phyloP scores from a whole-genome alignment of 2,329 filamentous ascomycete genomes.

The Colletotrichum shisoi region DNA sequence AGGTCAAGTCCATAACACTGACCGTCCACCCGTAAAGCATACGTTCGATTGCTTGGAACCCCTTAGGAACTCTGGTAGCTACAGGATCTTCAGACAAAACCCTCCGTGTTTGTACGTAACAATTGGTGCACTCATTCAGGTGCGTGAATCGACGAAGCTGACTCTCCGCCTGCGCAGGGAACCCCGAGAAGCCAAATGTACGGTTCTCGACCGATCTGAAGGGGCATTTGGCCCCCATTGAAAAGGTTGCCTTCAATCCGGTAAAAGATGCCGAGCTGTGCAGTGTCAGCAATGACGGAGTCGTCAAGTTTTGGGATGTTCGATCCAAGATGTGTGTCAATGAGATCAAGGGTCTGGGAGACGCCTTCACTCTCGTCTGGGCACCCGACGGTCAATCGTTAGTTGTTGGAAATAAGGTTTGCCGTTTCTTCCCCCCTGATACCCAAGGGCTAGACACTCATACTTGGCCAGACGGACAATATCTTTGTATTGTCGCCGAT shows the following conservation, averaged over 20 bases:
- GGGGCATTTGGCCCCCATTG: constrained; percentile 70
- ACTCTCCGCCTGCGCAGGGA: constrained; percentile 58
- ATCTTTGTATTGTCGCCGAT: constrained; percentile 70
- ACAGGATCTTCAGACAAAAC: constrained; percentile 77
- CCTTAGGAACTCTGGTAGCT: constrained; percentile 81
- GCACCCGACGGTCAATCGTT: constrained; percentile 73
- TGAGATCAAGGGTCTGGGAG: constrained; percentile 71
- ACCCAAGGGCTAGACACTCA: background rate
- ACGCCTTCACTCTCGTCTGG: constrained; percentile 77
- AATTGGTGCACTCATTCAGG: background rate
- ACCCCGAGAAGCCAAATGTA: constrained; percentile 76
- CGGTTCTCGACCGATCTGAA: constrained; percentile 79
- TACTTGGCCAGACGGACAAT: constrained; percentile 62
- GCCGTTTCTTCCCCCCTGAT: constrained; percentile 34
- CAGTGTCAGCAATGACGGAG: constrained; percentile 76
- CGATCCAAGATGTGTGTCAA: constrained; percentile 74
- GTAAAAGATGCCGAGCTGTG: constrained; percentile 79
- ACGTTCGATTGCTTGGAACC: constrained; percentile 87
- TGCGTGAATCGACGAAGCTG: background rate
- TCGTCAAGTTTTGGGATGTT: constrained; percentile 82
- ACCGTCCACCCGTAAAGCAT: constrained; percentile 58
- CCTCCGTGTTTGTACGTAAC: constrained; percentile 72
- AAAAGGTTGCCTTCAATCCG: constrained; percentile 81
- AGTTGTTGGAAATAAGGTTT: constrained; percentile 76
- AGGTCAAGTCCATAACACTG: constrained; percentile 42